Evolutionary conservation across 768 basidiomycete genomes (phyloP).

Genomic region (Amanita muscaria): DNA sequence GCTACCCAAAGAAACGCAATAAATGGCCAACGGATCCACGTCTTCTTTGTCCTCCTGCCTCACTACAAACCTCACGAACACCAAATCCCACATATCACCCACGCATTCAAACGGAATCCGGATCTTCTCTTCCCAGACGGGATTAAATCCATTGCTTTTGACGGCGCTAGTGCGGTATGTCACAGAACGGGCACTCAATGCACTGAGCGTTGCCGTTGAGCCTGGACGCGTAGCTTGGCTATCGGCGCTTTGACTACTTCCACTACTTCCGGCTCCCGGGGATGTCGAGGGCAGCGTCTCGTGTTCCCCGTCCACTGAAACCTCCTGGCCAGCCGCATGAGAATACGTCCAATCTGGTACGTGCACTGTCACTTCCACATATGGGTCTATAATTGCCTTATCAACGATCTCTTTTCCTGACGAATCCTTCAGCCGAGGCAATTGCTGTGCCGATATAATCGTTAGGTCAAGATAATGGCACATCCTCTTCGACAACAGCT

Average conservation of each 20-base stretch:
- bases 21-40: slow-evolving; percentile 63
- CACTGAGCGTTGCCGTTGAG: slow-evolving; percentile 16
- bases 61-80: slow-evolving; percentile 79
- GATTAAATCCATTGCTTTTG: slow-evolving; percentile 91
- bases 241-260: no score
- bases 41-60: slow-evolving; percentile 48
- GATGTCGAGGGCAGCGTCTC: no score
- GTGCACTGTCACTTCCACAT: slow-evolving; percentile 59
- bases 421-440: slow-evolving; percentile 69
- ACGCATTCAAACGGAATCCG: slow-evolving; percentile 69
- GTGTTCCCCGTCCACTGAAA: no score
- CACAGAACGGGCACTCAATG: slow-evolving; percentile 25
- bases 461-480: slow-evolving; percentile 42
- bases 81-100: slow-evolving; percentile 72
- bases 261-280: no score
- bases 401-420: slow-evolving; percentile 57
- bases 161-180: slow-evolving; percentile 57
- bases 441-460: slow-evolving; percentile 81
- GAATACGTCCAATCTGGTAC: slow-evolving; percentile 63
- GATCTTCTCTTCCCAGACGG: slow-evolving; percentile 73
- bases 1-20: slow-evolving; percentile 67
- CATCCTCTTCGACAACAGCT: slow-evolving; percentile 17
- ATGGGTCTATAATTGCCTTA: slow-evolving; percentile 51
- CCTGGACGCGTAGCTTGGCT: slow-evolving; percentile 6
- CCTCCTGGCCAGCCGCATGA: no score